Conservation (phyloP, 106 monocot species). For the Dendrobium huoshanense region DNA sequence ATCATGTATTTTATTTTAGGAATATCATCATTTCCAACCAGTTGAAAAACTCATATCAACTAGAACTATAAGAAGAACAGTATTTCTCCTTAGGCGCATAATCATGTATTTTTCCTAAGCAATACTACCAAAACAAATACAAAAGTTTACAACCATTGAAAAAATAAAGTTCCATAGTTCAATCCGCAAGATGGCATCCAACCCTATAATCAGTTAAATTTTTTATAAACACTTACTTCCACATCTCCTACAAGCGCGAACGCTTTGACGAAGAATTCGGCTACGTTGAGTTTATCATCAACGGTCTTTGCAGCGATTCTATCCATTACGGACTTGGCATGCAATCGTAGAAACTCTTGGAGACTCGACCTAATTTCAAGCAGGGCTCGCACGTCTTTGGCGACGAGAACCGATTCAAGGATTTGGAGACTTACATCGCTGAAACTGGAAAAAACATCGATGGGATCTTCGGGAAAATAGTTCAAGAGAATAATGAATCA, state of each 20-base stretch:
- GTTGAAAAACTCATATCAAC: no score
- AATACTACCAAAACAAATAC: no score
- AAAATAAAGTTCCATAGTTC: neutral
- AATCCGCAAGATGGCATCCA: neutral
- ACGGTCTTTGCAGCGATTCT: conserved; percentile 21
- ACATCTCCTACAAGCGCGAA: conserved; percentile 75
- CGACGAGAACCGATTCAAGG: conserved; percentile 48
- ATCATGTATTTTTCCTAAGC: neutral
- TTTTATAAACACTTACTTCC: conserved; percentile 34
- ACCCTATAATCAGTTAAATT: neutral
- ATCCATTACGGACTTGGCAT: conserved; percentile 23
- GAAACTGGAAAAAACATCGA: conserved; percentile 30
- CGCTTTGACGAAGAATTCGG: conserved; percentile 75
- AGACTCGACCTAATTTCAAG: conserved; percentile 33
- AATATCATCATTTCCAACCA: no score
- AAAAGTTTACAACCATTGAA: neutral
- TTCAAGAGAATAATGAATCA: neutral
- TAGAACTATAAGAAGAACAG: neutral
- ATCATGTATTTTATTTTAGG: neutral
- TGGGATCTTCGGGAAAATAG: neutral
- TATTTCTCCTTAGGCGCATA: neutral
- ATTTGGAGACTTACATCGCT: conserved; percentile 32
- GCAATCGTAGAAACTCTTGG: conserved; percentile 43
- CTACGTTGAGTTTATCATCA: conserved; percentile 40
- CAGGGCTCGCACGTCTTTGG: conserved; percentile 43